These are phyloP conservation scores for Chalciporus piperatus DNA, from an alignment of 768 basidiomycete genomes.

Conservation along the genomic window DNA sequence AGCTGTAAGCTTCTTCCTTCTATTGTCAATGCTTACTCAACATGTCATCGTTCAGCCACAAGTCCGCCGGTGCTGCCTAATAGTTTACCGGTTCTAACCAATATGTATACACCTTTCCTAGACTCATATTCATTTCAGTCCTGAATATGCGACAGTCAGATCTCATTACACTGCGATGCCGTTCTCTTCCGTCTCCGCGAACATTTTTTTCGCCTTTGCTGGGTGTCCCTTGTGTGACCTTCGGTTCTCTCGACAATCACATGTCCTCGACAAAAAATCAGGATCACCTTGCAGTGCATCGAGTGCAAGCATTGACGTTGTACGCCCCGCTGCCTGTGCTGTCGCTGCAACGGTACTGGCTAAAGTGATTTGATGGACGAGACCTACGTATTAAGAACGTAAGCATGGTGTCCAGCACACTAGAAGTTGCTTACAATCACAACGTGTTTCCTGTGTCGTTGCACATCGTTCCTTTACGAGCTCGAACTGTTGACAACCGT, in stretches of 20 bases:
- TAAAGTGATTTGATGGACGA: constrained; percentile 64
- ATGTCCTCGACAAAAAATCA: constrained; percentile 57
- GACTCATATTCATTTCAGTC: not conserved
- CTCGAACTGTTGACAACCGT: constrained; percentile 66
- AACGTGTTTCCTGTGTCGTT: constrained; percentile 37
- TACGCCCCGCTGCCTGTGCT: constrained; percentile 53
- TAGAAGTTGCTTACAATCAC: constrained; percentile 45
- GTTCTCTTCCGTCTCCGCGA: constrained; percentile 23
- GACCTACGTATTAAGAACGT: constrained; percentile 41
- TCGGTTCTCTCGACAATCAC: constrained; percentile 55
- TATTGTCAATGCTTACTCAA: constrained; percentile 1
- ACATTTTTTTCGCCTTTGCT: constrained; percentile 35
- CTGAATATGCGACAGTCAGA: not conserved
- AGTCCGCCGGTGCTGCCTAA: constrained; percentile 23
- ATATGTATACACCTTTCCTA: constrained; percentile 6
- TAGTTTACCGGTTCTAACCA: constrained; percentile 9
- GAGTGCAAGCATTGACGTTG: constrained; percentile 62
- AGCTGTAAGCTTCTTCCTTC: constrained; percentile 50
- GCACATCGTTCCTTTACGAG: constrained; percentile 50
- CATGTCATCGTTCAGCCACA: constrained; percentile 38
- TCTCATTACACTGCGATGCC: constrained; percentile 12
- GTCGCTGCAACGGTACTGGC: constrained; percentile 55
- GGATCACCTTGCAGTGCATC: constrained; percentile 67
- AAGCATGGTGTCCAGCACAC: constrained; percentile 11
- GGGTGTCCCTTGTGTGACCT: constrained; percentile 36